These are phyloP conservation scores for Cyclostephanos tholiformis DNA, from an alignment of 108 stramenopile genomes.

Conservation along the genomic window DNA sequence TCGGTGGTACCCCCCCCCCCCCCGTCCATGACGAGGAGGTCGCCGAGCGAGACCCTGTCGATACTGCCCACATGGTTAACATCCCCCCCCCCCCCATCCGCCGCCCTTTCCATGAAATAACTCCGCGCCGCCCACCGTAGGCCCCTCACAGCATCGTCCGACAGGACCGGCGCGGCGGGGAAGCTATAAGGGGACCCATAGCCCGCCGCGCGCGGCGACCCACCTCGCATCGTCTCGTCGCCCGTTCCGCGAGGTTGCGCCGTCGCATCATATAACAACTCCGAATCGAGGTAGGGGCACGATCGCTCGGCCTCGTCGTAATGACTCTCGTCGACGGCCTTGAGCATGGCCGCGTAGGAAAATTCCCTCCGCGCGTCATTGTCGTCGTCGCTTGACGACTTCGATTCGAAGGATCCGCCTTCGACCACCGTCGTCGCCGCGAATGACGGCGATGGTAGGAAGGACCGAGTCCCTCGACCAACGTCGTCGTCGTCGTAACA, in stretches of 20 bases:
- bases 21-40: slow-evolving; percentile 16
- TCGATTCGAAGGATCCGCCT: not conserved
- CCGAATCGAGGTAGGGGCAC: slow-evolving; percentile 34
- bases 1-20: not conserved
- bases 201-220: not conserved
- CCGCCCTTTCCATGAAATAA: slow-evolving; percentile 16
- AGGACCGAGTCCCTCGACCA: not conserved
- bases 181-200: slow-evolving; percentile 3
- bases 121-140: slow-evolving; percentile 29
- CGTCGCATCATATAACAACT: not conserved
- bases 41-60: slow-evolving; percentile 23
- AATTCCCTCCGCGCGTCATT: slow-evolving; percentile 17
- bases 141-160: slow-evolving; percentile 22
- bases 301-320: slow-evolving; percentile 16
- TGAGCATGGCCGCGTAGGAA: slow-evolving; percentile 37
- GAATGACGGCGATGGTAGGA: no score
- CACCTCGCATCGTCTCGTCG: not conserved
- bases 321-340: slow-evolving; percentile 39
- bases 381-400: not conserved
- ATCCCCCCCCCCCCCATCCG: no score
- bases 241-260: no score
- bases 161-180: slow-evolving; percentile 21
- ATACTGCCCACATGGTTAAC: slow-evolving; percentile 4
- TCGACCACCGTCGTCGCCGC: not conserved
- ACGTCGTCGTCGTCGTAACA: not conserved